Evolutionary conservation across 2,329 filamentous ascomycete genomes (phyloP), one percentile per base, ranked within the genome.

Genomic region (Penicillium nordicum): DNA sequence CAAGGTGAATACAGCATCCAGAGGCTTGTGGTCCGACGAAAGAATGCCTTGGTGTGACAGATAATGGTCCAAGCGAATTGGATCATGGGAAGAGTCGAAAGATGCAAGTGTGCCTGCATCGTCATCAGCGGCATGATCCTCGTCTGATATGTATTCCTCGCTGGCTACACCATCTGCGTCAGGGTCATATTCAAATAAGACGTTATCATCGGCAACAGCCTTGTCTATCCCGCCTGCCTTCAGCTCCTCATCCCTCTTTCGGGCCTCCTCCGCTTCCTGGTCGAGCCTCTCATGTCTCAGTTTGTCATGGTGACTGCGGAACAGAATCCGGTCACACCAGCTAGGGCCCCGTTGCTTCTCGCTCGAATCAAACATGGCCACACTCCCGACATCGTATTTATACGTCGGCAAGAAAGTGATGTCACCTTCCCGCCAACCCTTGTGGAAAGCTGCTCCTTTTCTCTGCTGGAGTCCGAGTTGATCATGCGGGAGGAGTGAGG

Each of bases 311-410:
- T 88, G 84, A 2, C 91, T 94, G 8, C 93, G 83, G 71, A 87
- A 99, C 0, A 99, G 75, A 44, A 99, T 92, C 16, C 94, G 88
- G 75, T 99, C 94, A 71, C 94, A 99, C 93, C 94, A 99, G 70
- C 92, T 96, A 3, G 94, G 94, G 2, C 90, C 88, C 51, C 95
- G 84, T 61, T 88, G 88, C 77, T 99, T 99, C 70, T 97, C 94
- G 63, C 92, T 96, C 0, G 92, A 91, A 75, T 99, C 95, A 70
- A 97, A 99, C 30, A 92, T 83, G 2, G 90, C 90, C 32, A 96
- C 85, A 30, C 89, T 96, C n/a, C 94, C 94, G 29, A 96, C 81
- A 67, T 99, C 95, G 65, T 99, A 99, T 73, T 99, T 99, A 75
- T 99, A 99, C 0, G 94, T 95, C 1, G 94, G 94, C 16, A 97